Conservation (phyloP, 805 yeast genomes). For the Saccharomycopsis fodiens region DNA sequence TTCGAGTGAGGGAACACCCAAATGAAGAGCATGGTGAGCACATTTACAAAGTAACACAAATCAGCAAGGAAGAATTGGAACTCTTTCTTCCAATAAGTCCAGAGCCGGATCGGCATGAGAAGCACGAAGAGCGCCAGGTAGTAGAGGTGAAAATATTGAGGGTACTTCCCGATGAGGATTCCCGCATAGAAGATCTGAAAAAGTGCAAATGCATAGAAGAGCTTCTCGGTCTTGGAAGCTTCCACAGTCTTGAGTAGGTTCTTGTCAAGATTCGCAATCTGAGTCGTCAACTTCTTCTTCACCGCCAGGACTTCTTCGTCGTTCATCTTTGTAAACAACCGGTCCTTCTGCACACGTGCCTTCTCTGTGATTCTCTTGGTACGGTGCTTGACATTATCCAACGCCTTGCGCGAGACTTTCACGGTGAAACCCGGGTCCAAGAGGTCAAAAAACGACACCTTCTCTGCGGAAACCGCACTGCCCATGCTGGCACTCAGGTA, state of each 20-base stretch:
- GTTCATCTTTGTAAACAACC: constrained; percentile 12
- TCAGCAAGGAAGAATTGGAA: constrained; percentile 89
- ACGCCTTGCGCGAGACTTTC: constrained; percentile 24
- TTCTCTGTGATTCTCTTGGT: constrained; percentile 21
- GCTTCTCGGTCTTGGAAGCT: constrained; percentile 59
- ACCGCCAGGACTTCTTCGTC: constrained; percentile 23
- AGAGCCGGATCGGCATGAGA: constrained; percentile 77
- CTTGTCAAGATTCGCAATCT: constrained; percentile 32
- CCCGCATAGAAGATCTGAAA: constrained; percentile 66
- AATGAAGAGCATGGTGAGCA: constrained; percentile 56
- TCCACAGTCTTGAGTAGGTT: constrained; percentile 31
- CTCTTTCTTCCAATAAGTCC: constrained; percentile 70
- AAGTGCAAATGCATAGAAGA: constrained; percentile 70
- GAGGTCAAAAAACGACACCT: constrained; percentile 25
- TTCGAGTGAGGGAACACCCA: constrained; percentile 79
- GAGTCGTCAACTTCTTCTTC: constrained; percentile 23
- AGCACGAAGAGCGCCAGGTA: constrained; percentile 56
- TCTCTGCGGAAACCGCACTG: constrained; percentile 22
- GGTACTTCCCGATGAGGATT: constrained; percentile 66
- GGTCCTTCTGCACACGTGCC: constrained; percentile 21
- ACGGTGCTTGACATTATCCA: constrained; percentile 11
- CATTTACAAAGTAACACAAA: constrained; percentile 84
- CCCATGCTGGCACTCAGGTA: constrained; percentile 8
- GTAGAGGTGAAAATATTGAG: constrained; percentile 66
- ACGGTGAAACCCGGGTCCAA: constrained; percentile 26